Percentiles rank a stretch among this genome's conserved stretches.
Conservation (phyloP, 768 basidiomycete species). For the Tylopilus subfusipes region DNA sequence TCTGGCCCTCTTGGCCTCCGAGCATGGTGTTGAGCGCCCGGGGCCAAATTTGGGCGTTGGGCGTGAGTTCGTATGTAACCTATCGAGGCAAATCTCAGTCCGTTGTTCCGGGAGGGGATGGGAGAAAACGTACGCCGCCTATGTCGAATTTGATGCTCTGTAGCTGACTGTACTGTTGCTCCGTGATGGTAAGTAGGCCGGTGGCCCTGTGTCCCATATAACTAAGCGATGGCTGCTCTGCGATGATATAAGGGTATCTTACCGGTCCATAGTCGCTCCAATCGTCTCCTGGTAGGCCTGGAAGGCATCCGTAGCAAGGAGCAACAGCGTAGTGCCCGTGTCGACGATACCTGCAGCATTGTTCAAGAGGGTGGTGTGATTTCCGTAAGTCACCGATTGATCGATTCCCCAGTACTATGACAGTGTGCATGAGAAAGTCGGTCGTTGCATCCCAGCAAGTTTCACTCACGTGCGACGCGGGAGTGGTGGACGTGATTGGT, state of each 20-base stretch:
- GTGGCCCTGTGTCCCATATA: constrained; percentile 37
- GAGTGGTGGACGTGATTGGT: constrained; percentile 43
- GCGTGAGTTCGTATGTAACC: constrained; percentile 51
- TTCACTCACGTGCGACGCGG: constrained; percentile 35
- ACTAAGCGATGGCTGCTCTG: not conserved
- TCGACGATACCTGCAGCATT: constrained; percentile 48
- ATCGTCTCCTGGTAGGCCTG: constrained; percentile 51
- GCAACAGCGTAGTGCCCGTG: constrained; percentile 51
- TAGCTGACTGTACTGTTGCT: constrained; percentile 44
- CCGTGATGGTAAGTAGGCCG: constrained; percentile 53
- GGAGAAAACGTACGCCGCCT: constrained; percentile 33
- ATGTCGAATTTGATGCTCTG: constrained; percentile 53
- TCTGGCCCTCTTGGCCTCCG: constrained; percentile 47
- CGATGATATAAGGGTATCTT: constrained; percentile 9
- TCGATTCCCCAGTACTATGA: constrained; percentile 49
- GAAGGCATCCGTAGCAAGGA: constrained; percentile 60
- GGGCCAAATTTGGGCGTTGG: constrained; percentile 72
- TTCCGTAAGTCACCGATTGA: constrained; percentile 35
- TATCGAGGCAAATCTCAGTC: constrained; percentile 17
- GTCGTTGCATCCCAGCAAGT: not conserved
- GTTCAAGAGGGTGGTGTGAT: constrained; percentile 31
- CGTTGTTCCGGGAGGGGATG: not conserved
- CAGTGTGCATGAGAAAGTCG: not conserved
- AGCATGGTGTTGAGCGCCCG: constrained; percentile 53
- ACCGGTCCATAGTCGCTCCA: constrained; percentile 50